Evolutionary conservation across 441 rosid species (phyloP).

Genomic region (Pelargonium fulgidum): DNA sequence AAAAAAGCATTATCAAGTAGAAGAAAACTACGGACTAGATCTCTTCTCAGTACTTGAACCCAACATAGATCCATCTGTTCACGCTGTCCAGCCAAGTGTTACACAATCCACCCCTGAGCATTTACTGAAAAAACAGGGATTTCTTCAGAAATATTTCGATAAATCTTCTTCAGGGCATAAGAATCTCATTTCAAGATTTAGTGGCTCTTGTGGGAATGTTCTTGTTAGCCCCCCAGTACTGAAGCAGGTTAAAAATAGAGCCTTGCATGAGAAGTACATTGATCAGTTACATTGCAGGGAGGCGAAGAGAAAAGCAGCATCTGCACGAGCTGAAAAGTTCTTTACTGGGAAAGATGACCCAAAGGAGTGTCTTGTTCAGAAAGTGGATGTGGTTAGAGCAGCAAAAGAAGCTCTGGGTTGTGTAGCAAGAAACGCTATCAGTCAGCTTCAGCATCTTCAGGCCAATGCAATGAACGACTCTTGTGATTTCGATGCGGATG

Average conservation of each 20-base stretch:
- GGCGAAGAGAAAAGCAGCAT: slow-evolving; percentile 58
- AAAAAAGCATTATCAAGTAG: slow-evolving; percentile 41
- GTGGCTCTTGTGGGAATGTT: slow-evolving; percentile 18
- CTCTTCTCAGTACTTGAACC: slow-evolving; percentile 75
- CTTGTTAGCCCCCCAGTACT: slow-evolving; percentile 64
- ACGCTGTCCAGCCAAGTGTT: slow-evolving; percentile 19
- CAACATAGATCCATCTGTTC: slow-evolving; percentile 23
- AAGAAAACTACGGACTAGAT: slow-evolving; percentile 49
- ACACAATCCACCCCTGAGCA: slow-evolving; percentile 43
- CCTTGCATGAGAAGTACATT: slow-evolving; percentile 79
- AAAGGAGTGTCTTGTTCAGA: slow-evolving; percentile 17
- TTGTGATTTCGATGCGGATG: slow-evolving; percentile 30
- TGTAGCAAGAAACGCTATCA: slow-evolving; percentile 53
- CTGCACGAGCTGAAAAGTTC: slow-evolving; percentile 18
- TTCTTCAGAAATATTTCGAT: slow-evolving; percentile 35
- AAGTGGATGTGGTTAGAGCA: slow-evolving; percentile 35
- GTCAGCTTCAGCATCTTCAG: slow-evolving; percentile 42
- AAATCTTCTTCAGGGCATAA: slow-evolving; percentile 32
- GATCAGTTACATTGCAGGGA: slow-evolving; percentile 76
- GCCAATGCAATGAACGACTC: slow-evolving; percentile 23
- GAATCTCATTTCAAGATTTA: slow-evolving; percentile 35
- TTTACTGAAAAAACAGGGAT: slow-evolving; percentile 31
- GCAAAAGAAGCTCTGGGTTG: slow-evolving; percentile 52
- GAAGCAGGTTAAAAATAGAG: slow-evolving; percentile 64
- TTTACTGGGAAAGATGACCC: slow-evolving; percentile 37